These are phyloP conservation scores for Miamiensis avidus DNA, from an alignment of 169 alveolate species.

Conservation along the genomic window DNA sequence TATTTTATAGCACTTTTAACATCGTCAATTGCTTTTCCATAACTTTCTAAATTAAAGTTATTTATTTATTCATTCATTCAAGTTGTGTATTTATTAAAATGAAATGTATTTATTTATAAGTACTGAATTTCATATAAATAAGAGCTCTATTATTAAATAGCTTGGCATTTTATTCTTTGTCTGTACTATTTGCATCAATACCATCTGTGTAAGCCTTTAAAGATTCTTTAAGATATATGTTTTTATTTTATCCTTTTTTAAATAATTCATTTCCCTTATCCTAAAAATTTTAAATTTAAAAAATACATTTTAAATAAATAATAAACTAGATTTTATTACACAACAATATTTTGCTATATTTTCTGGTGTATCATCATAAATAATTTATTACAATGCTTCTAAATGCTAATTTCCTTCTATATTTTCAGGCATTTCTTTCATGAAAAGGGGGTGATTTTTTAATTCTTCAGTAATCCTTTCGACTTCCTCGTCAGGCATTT, in stretches of 20 bases:
- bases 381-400: conserved; percentile 30
- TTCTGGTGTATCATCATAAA: conserved; percentile 49
- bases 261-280: conserved; percentile 37
- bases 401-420: conserved; percentile 39
- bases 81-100: not conserved
- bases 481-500: conserved; percentile 45
- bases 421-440: conserved; percentile 41
- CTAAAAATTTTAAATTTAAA: not conserved
- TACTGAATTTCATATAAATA: conserved; percentile 14
- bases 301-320: not conserved
- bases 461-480: conserved; percentile 34
- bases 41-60: conserved; percentile 15
- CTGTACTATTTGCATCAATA: conserved; percentile 31
- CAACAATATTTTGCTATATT: conserved; percentile 28
- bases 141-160: conserved; percentile 42
- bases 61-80: not conserved
- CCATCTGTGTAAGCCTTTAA: conserved; percentile 43
- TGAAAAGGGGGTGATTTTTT: conserved; percentile 43
- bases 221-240: conserved; percentile 30
- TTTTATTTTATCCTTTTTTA: conserved; percentile 39
- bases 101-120: not conserved
- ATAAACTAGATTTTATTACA: not conserved
- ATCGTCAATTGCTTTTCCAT: conserved; percentile 43
- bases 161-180: conserved; percentile 35
- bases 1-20: conserved; percentile 42